A percentile compares a stretch with the other conserved stretches of the same genome.
Evolutionary conservation across 139 green algal species (phyloP).

Genomic region (Medakamo hakoo): DNA sequence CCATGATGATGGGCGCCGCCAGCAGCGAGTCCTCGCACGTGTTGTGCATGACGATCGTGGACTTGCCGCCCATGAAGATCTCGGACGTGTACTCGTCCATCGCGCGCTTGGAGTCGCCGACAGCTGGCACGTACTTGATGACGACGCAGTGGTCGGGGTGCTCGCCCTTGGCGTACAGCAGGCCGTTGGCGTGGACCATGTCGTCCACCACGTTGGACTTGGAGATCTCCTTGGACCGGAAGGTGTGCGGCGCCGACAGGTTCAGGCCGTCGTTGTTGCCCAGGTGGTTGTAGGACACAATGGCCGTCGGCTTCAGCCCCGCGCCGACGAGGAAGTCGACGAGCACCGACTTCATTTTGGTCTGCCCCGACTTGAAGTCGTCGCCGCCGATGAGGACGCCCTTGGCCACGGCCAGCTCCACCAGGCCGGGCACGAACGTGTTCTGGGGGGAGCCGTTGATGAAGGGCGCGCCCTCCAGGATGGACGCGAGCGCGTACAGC

Average conservation of each 20-base stretch:
- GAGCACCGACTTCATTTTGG: constrained; percentile 96
- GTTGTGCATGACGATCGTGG: constrained; percentile 99
- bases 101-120: constrained; percentile 92
- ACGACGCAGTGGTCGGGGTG: constrained; percentile 96
- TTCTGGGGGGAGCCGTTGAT: constrained; percentile 97
- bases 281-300: constrained; percentile 98
- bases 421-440: constrained; percentile 83
- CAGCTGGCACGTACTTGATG: constrained; percentile 99
- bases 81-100: constrained; percentile 99
- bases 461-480: constrained; percentile 89
- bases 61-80: constrained; percentile 86
- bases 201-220: constrained; percentile 98
- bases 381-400: constrained; percentile 92
- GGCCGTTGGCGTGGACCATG: constrained; percentile 87
- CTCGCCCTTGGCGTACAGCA: constrained; percentile 89
- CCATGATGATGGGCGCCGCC: constrained; percentile 94
- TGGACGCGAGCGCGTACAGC: constrained; percentile 80
- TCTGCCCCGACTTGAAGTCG: constrained; percentile 97
- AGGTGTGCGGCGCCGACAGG: constrained; percentile 80
- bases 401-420: constrained; percentile 55
- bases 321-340: constrained; percentile 95
- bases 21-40: constrained; percentile 95
- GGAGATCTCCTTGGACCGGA: constrained; percentile 88
- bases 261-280: constrained; percentile 99
- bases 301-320: constrained; percentile 92